These are phyloP conservation scores for Jaapia argillacea DNA, from an alignment of 768 basidiomycete species.

Conservation along the genomic window DNA sequence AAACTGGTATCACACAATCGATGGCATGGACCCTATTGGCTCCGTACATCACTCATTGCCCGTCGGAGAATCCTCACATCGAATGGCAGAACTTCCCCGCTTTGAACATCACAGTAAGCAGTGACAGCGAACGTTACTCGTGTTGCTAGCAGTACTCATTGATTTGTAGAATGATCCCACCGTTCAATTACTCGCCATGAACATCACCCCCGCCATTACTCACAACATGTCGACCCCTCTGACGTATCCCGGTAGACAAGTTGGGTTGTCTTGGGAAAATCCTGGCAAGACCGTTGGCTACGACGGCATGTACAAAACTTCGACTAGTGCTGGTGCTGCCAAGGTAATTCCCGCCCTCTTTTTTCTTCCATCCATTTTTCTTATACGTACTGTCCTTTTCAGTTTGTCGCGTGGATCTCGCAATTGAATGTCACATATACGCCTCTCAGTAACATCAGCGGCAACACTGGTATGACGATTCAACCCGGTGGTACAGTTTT, in stretches of 20 bases:
- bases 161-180: conserved; percentile 23
- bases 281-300: conserved; percentile 44
- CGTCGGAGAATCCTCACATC: conserved; percentile 39
- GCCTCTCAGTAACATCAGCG: conserved; percentile 30
- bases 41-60: conserved; percentile 42
- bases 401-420: conserved; percentile 48
- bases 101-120: conserved; percentile 33
- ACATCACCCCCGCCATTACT: conserved; percentile 38
- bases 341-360: conserved; percentile 21
- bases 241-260: conserved; percentile 30
- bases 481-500: conserved; percentile 43
- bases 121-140: background rate
- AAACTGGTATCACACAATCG: conserved; percentile 46
- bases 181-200: conserved; percentile 19
- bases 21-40: conserved; percentile 55
- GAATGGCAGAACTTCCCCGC: conserved; percentile 47
- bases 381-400: conserved; percentile 2
- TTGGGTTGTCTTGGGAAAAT: conserved; percentile 43
- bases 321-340: conserved; percentile 30
- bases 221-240: conserved; percentile 40
- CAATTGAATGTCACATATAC: conserved; percentile 55
- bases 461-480: conserved; percentile 32
- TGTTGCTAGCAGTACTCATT: background rate
- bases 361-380: background rate
- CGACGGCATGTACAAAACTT: conserved; percentile 41